These are phyloP conservation scores for Chytridium lagenaria DNA, from an alignment of 371 early-diverging fungal species.

Conservation along the genomic window DNA sequence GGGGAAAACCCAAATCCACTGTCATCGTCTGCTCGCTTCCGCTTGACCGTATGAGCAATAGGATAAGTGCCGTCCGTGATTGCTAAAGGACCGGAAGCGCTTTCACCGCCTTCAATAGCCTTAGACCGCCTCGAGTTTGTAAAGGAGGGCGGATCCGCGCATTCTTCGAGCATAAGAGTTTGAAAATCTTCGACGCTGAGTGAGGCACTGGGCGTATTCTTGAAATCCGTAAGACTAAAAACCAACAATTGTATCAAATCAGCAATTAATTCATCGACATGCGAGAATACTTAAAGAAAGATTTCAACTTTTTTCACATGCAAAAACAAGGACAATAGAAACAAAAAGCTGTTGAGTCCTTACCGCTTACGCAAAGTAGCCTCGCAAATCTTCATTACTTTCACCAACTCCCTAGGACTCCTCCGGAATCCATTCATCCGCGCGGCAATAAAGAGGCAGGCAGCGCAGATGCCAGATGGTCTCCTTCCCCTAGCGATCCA, in stretches of 20 bases:
- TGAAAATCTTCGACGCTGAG: conserved; percentile 92
- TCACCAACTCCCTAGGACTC: conserved; percentile 86
- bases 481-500: conserved; percentile 98
- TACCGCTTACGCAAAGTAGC: conserved; percentile 86
- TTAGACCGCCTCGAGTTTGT: conserved; percentile 33
- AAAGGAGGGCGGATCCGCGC: conserved; percentile 92
- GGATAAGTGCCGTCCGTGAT: not conserved
- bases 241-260: not conserved
- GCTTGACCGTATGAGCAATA: not conserved
- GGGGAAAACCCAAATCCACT: not conserved
- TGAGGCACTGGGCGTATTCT: conserved; percentile 83
- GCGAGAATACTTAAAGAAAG: not conserved
- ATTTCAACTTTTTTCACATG: not conserved
- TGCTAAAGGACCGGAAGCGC: not conserved
- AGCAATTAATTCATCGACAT: not conserved
- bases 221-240: conserved; percentile 84
- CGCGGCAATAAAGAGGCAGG: conserved; percentile 93
- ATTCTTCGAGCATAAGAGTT: conserved; percentile 85
- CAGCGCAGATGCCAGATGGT: conserved; percentile 99
- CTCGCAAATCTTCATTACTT: conserved; percentile 93
- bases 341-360: too few species aligned
- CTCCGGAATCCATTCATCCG: conserved; percentile 94
- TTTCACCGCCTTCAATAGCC: conserved; percentile 18
- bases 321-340: conserved; percentile 4
- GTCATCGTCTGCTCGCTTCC: not conserved